Conservation (phyloP, 306 rosid species). For the Fagus sylvatica region DNA sequence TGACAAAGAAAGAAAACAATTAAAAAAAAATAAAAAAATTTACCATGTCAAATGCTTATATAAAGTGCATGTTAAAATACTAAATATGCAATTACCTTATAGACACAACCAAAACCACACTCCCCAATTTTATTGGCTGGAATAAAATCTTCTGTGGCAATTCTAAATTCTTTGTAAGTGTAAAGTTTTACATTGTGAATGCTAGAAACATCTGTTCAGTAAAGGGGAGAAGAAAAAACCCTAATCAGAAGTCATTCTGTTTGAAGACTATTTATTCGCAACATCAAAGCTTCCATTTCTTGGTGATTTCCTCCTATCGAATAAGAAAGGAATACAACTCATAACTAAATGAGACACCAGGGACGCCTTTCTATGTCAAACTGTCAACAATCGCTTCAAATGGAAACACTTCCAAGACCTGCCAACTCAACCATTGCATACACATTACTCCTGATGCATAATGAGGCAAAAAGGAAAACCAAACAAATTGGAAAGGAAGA, state of each 20-base stretch:
- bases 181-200: constrained; percentile 64
- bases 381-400: constrained; percentile 1
- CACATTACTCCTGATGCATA: constrained; percentile 14
- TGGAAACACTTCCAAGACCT: constrained; percentile 33
- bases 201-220: constrained; percentile 54
- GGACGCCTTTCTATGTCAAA: constrained; percentile 20
- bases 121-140: constrained; percentile 82
- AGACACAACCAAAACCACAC: constrained; percentile 97
- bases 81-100: constrained; percentile 55
- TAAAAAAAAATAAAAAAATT: neutral
- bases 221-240: neutral
- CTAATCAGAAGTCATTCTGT: constrained; percentile 18
- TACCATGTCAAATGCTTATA: neutral
- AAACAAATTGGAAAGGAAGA: constrained; percentile 19
- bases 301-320: constrained; percentile 36
- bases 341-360: constrained; percentile 36
- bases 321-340: constrained; percentile 65
- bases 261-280: constrained; percentile 7
- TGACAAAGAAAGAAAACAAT: constrained; percentile 8
- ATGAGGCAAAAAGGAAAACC: neutral
- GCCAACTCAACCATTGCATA: constrained; percentile 39
- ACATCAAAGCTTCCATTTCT: constrained; percentile 27
- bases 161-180: constrained; percentile 61
- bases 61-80: neutral
- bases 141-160: constrained; percentile 76